Evolutionary conservation across 73 alveolate genomes (phyloP), one percentile per base, ranked within the genome.

Genomic region (Symbiodinium natans): DNA sequence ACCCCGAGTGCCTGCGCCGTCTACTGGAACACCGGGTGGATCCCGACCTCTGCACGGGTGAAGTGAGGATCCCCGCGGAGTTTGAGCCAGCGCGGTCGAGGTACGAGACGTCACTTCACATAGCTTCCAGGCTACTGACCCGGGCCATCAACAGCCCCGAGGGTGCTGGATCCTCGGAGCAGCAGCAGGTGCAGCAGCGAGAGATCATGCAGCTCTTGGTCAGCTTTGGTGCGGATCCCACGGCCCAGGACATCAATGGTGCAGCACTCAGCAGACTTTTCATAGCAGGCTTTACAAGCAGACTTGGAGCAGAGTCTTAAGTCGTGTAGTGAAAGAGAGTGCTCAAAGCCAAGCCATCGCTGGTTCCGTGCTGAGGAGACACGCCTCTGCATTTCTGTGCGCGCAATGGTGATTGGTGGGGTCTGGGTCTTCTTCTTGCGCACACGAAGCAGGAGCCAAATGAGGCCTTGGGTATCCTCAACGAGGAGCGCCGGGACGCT

Each of bases 71-170:
- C 54, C 97, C 97, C 7, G 89, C 97, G 5, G 97, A 90, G 33
- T 90, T 39, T 29, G 97, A 85, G 10, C 89, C 97, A 25, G 97
- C 97, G 10, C 97, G 89, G 2, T 90, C 97, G 25, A 74, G 84
- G 4, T 73, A 90, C 31, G 97, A 90, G 38, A 90, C 97, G 23
- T 88, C 97, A 19, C 42, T 90, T 29, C 97, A 90, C 52, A 73
- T 90, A 15, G 97, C 97, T 3, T 42, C 97, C 29, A 73, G 97
- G 36, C 80, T 90, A 56, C 38, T 90, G 89, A 90, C 97, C 41
- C 42, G 97, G 31, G 97, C 97, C 82, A 90, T 90, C 48, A 90
- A 90, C 89, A 90, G 97, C 80, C 97, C 97, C 5, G 89, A 90
- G 17, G 97, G 97, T 8, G 97, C 97, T 11, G 97, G 97, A 9